Evolutionary conservation across 192 early-diverging fungal species (phyloP).

Genomic region (Coemansia sp.): DNA sequence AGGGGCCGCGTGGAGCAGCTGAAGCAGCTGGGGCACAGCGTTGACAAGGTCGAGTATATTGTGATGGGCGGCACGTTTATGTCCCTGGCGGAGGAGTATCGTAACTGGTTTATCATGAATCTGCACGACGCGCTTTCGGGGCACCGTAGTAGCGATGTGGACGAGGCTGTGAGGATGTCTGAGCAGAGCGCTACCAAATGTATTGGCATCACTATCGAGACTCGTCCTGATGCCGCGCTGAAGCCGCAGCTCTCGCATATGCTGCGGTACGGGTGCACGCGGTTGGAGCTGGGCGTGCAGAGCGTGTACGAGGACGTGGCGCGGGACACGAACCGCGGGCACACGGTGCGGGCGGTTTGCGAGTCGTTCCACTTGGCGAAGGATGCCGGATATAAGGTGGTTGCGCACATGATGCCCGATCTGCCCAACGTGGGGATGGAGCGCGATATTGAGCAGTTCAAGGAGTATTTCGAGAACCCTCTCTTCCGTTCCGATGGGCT

Average conservation of each 20-base stretch:
- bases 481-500: constrained; percentile 98
- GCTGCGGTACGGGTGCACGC: constrained; percentile 98
- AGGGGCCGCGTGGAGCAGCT: constrained; percentile 94
- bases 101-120: constrained; percentile 97
- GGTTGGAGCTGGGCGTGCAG: constrained; percentile 98
- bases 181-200: constrained; percentile 97
- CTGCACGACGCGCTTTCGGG: constrained; percentile 97
- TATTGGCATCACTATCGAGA: constrained; percentile 99
- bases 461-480: constrained; percentile 98
- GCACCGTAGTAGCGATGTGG: constrained; percentile 83
- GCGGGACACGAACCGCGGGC: constrained; percentile 96
- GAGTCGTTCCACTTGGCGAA: constrained; percentile 98
- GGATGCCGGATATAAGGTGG: constrained; percentile 98
- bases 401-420: constrained; percentile 99
- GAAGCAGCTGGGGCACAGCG: constrained; percentile 86
- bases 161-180: constrained; percentile 97
- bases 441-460: constrained; percentile 98
- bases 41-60: constrained; percentile 99
- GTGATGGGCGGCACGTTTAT: constrained; percentile 99
- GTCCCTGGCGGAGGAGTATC: constrained; percentile 92
- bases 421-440: constrained; percentile 99
- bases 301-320: constrained; percentile 99
- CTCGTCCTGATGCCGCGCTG: constrained; percentile 96
- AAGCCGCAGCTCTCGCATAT: constrained; percentile 98
- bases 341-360: constrained; percentile 96